Percentiles rank a stretch among this genome's conserved stretches.
Evolutionary conservation across 805 yeast species (phyloP).

Genomic region (Metschnikowia amazonensis): DNA sequence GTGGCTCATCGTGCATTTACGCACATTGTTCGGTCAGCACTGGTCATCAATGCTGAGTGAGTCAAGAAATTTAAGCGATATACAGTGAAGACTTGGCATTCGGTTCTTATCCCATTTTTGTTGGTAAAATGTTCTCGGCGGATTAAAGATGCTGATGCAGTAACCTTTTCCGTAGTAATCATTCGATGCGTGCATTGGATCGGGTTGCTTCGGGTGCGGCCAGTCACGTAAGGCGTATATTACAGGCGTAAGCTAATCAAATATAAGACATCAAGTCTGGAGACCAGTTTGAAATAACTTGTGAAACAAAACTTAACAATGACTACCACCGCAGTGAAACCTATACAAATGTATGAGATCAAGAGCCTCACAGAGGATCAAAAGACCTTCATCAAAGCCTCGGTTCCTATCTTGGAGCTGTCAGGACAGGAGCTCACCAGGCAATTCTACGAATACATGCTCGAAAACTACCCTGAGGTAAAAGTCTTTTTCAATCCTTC

Average conservation of each 20-base stretch:
- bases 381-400: constrained; percentile 37
- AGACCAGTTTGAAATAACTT: background rate
- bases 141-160: background rate
- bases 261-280: background rate
- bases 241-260: background rate
- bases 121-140: background rate
- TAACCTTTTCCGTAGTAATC: background rate
- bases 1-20: background rate
- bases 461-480: constrained; percentile 50
- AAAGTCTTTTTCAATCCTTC: constrained; percentile 57
- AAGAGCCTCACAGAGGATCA: constrained; percentile 30
- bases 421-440: constrained; percentile 54
- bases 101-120: background rate
- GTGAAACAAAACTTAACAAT: background rate
- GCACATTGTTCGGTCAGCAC: background rate
- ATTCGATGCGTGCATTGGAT: constrained; percentile 1
- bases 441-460: constrained; percentile 54
- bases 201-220: constrained; percentile 2
- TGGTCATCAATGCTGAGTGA: too few species aligned
- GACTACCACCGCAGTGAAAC: background rate
- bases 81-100: background rate
- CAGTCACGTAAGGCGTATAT: background rate
- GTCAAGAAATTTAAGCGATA: background rate
- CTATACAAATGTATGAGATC: constrained; percentile 22
- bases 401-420: constrained; percentile 54